Percentiles rank a stretch among this genome's conserved stretches.
Evolutionary conservation across 169 alveolate genomes (phyloP).

Genomic region (Eimeria mitis): DNA sequence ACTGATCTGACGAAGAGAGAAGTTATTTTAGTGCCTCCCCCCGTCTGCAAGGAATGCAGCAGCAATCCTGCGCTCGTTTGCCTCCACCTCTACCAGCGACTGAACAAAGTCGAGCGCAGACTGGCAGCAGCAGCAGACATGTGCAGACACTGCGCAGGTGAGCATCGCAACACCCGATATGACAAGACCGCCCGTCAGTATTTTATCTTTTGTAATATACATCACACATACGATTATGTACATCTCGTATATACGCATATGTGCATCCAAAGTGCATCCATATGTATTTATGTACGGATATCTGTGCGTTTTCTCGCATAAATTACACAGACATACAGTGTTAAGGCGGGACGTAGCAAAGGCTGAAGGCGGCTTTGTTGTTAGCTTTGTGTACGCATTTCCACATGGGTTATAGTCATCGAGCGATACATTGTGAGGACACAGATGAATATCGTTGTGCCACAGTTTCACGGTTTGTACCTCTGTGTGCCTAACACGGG

Average conservation of each 20-base stretch:
- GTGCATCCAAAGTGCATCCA: background rate
- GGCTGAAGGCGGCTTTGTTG: background rate
- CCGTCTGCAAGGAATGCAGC: slow-evolving; percentile 79
- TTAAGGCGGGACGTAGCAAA: background rate
- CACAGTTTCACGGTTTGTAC: background rate
- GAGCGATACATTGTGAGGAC: background rate
- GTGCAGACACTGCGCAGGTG: slow-evolving; percentile 80
- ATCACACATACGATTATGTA: background rate
- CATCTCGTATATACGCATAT: background rate
- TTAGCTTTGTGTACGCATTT: background rate
- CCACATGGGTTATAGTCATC: background rate
- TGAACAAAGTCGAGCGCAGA: slow-evolving; percentile 50
- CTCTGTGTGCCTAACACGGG: background rate
- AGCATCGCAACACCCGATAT: background rate
- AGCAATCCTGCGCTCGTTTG: slow-evolving; percentile 42
- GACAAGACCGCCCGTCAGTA: background rate
- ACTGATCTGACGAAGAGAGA: background rate
- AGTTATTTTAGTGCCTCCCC: slow-evolving; percentile 45
- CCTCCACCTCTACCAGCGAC: slow-evolving; percentile 21
- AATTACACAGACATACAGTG: background rate
- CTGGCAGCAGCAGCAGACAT: slow-evolving; percentile 47
- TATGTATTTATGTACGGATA: background rate
- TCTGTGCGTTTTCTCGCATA: background rate
- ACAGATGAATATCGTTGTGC: background rate
- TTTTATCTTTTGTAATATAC: background rate